phyloP scores from a whole-genome alignment of 768 basidiomycete species.

The Galerina sulciceps region DNA sequence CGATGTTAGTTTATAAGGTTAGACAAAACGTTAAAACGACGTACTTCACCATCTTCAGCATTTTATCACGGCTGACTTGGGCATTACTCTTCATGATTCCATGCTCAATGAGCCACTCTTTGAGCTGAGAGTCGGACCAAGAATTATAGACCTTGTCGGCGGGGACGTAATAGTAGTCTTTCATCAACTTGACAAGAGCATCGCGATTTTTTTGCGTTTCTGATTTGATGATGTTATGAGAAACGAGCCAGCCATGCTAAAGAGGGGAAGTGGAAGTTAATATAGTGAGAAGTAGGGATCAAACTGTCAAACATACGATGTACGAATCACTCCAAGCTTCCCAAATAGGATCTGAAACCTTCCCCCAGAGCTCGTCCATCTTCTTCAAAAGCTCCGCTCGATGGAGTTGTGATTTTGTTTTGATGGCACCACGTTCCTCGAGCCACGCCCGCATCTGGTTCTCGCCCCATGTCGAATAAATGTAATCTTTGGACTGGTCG shows the following conservation, averaged over 20 bases:
- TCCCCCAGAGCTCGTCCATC: slow-evolving; percentile 72
- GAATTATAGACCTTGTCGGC: slow-evolving; percentile 58
- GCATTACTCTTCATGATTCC: slow-evolving; percentile 74
- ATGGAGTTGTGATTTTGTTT: slow-evolving; percentile 61
- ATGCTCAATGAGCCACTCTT: slow-evolving; percentile 79
- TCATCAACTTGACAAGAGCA: slow-evolving; percentile 68
- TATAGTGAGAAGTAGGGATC: not conserved
- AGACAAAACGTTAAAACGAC: slow-evolving; percentile 22
- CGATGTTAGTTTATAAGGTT: not conserved
- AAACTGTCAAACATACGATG: slow-evolving; percentile 52
- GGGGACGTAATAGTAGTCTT: slow-evolving; percentile 73
- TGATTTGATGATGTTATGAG: slow-evolving; percentile 72
- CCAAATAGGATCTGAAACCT: slow-evolving; percentile 69
- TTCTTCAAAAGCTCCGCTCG: slow-evolving; percentile 70
- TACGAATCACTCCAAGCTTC: slow-evolving; percentile 87
- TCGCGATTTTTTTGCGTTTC: slow-evolving; percentile 58
- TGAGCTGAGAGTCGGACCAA: slow-evolving; percentile 83
- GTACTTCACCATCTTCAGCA: slow-evolving; percentile 72
- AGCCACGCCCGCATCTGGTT: slow-evolving; percentile 73
- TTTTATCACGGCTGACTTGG: slow-evolving; percentile 71
- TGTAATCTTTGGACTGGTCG: slow-evolving; percentile 82
- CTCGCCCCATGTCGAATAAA: slow-evolving; percentile 91
- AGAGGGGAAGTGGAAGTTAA: not conserved
- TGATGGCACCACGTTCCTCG: slow-evolving; percentile 72
- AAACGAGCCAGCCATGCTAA: slow-evolving; percentile 83